Conservation (phyloP, 1,284 basidiomycete genomes). For the Cutaneotrichosporon curvatum region DNA sequence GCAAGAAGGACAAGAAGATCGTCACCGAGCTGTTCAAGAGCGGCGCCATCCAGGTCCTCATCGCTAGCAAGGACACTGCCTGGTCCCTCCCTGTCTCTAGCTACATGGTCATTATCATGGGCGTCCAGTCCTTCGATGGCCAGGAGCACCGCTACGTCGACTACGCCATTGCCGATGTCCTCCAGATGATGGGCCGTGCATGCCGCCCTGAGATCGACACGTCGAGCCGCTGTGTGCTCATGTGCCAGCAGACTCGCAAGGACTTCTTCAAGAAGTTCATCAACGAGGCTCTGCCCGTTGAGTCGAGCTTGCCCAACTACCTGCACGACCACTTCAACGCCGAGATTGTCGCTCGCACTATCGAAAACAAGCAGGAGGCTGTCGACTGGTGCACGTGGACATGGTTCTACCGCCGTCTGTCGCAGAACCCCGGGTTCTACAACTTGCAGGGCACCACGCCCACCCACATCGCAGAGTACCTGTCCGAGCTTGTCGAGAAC, state of each 20-base stretch:
- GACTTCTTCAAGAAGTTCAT: conserved; percentile 99
- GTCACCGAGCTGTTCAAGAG: conserved; percentile 89
- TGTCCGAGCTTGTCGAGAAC: conserved; percentile 92
- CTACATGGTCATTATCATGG: conserved; percentile 99
- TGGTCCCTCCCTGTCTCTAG: conserved; percentile 90
- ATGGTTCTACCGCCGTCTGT: conserved; percentile 86
- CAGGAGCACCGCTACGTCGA: conserved; percentile 96
- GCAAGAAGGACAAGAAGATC: conserved; percentile 84
- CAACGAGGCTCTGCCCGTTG: conserved; percentile 93
- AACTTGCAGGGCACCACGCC: conserved; percentile 89
- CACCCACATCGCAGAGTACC: conserved; percentile 84
- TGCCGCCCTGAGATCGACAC: conserved; percentile 81
- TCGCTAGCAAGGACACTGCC: conserved; percentile 91
- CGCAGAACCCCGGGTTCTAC: conserved; percentile 81
- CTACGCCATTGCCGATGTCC: conserved; percentile 93
- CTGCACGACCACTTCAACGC: conserved; percentile 97
- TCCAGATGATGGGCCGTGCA: conserved; percentile 98
- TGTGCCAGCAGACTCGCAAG: conserved; percentile 94
- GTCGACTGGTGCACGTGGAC: conserved; percentile 58
- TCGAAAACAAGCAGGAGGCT: conserved; percentile 96
- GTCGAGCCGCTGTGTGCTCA: conserved; percentile 82
- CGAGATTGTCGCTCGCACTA: conserved; percentile 96
- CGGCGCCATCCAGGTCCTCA: conserved; percentile 88
- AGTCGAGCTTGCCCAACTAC: conserved; percentile 80
- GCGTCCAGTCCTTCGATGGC: conserved; percentile 91